phyloP scores from a whole-genome alignment of 2,329 filamentous ascomycete species.

The Claviceps fusiformis region DNA sequence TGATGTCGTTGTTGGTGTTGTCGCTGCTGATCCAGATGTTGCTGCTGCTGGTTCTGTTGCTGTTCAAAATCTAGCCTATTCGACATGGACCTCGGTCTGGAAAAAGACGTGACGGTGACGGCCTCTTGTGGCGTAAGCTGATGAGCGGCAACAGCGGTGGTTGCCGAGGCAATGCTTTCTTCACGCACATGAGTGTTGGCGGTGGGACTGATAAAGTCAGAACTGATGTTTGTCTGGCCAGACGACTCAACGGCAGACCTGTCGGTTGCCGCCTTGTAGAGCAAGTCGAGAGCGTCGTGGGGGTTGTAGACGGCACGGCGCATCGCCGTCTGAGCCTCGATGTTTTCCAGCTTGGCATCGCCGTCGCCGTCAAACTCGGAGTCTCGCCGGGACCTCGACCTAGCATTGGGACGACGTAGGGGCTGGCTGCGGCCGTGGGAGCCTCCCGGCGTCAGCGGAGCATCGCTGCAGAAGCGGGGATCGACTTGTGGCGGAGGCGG shows the following conservation, averaged over 20 bases:
- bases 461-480: conserved; percentile 33
- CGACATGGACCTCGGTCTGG: conserved; percentile 7
- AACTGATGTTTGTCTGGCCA: conserved; percentile 2
- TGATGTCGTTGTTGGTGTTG: background rate
- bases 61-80: conserved; percentile 7
- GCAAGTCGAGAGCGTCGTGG: conserved; percentile 80
- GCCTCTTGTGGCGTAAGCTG: conserved; percentile 8
- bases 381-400: conserved; percentile 13
- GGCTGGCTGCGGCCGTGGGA: conserved; percentile 53
- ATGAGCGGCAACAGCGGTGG: conserved; percentile 7
- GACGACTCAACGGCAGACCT: conserved; percentile 28
- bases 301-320: conserved; percentile 69
- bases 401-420: conserved; percentile 43
- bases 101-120: background rate
- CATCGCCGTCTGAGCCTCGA: conserved; percentile 53
- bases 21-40: background rate
- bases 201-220: conserved; percentile 11
- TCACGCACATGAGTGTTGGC: conserved; percentile 17
- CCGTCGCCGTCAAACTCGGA: conserved; percentile 36
- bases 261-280: conserved; percentile 74
- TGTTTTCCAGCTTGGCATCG: conserved; percentile 49
- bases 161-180: conserved; percentile 15
- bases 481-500: conserved; percentile 27
- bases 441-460: conserved; percentile 51
- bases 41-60: background rate